Evolutionary conservation across 345 rosid species (phyloP), one percentile per base, ranked within the genome.

Genomic region (Capsella bursapastoris): DNA sequence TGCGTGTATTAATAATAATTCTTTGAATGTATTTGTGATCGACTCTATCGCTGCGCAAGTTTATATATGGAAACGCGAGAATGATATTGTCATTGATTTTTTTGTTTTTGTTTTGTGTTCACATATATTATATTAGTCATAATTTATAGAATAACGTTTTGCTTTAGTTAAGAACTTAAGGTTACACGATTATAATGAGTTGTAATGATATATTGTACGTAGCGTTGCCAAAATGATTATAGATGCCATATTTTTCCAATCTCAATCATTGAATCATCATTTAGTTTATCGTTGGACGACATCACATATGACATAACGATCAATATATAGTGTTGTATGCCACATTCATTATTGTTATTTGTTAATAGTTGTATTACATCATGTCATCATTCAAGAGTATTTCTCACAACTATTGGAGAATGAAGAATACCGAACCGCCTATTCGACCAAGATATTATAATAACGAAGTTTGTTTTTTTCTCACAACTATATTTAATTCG

Each of bases 1-100:
- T 53, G 79, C 25, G 74, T 76, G 70, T 68, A n/a, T 43, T 57
- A 10, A 16, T 57, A 10, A 16, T 57, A n/a, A 12, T 44, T 62
- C 2, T 44, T 15, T 68, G 11, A 22, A 44, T 69, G 51, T 69
- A 56, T 15, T 55, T 63, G 66, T 63, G 70, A 56, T 63, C 48
- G 37, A 55, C 37, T 62, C 9, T 32, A 10, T n/a, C 16, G 38
- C 64, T 64, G 28, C 9, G 8, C 28, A 53, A 29, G 15, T 41
- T 72, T 15, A 43, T 48, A 40, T 60, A 75, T 51, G 22, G n/a
- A 49, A 62, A 12, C 38, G 45, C 49, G 66, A 43, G 57, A 25
- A 25, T 59, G 31, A 57, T 16, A 22, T 4, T 50, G 47, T 31
- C 43, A 55, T 37, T n/a, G n/a, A n/a, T n/a, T n/a, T n/a, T n/a